These are phyloP conservation scores for Phytophthora constricta DNA, from an alignment of 352 stramenopile species.

Conservation along the genomic window DNA sequence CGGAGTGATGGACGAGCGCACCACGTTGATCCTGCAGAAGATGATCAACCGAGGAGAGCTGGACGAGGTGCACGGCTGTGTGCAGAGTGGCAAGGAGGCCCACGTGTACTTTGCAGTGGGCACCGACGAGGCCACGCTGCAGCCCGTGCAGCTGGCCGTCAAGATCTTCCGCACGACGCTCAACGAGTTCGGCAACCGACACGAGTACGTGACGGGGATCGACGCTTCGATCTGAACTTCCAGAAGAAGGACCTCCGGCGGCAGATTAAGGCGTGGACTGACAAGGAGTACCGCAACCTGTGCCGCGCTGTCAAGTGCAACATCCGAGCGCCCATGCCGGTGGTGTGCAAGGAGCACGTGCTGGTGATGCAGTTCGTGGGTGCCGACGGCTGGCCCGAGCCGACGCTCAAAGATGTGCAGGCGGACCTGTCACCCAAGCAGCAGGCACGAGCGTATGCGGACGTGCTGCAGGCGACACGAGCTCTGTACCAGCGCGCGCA, in stretches of 20 bases:
- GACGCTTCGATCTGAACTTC: conserved; percentile 75
- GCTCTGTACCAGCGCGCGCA: conserved; percentile 59
- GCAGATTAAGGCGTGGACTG: conserved; percentile 77
- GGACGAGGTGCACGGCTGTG: conserved; percentile 73
- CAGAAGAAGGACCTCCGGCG: conserved; percentile 73
- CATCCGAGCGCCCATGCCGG: conserved; percentile 52
- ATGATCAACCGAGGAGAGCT: conserved; percentile 77
- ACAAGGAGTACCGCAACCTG: conserved; percentile 78
- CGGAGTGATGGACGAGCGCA: conserved; percentile 80
- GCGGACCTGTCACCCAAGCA: conserved; percentile 56
- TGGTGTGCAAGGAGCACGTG: conserved; percentile 70
- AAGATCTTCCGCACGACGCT: conserved; percentile 90
- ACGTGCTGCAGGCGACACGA: conserved; percentile 56
- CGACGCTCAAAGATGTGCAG: conserved; percentile 70
- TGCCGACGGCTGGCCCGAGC: conserved; percentile 57
- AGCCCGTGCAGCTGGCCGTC: conserved; percentile 50
- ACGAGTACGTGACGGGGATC: conserved; percentile 86
- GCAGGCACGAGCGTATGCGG: conserved; percentile 57
- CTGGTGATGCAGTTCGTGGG: conserved; percentile 81
- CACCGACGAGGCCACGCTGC: conserved; percentile 53
- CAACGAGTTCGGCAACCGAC: conserved; percentile 82
- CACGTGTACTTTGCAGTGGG: conserved; percentile 81
- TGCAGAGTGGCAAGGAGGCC: conserved; percentile 86
- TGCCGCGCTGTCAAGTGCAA: conserved; percentile 52
- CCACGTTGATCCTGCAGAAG: conserved; percentile 71